Conservation (phyloP, 805 yeast genomes). For the Candida qinlingensis region DNA sequence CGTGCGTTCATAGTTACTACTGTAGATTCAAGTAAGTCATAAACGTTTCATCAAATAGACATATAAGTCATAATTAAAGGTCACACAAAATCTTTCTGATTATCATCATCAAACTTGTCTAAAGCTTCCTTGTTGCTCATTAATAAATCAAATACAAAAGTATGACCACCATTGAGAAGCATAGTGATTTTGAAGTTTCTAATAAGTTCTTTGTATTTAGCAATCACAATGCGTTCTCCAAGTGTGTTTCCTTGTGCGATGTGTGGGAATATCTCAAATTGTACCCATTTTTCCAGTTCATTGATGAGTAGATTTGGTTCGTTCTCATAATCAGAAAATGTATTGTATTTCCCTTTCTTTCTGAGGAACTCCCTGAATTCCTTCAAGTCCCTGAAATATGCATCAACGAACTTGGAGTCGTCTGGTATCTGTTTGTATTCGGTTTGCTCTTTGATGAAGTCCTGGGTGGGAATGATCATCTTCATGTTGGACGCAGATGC, state of each 20-base stretch:
- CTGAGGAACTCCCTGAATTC: slow-evolving; percentile 28
- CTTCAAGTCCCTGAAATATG: slow-evolving; percentile 39
- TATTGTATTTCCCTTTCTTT: slow-evolving; percentile 16
- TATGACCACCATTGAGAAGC: slow-evolving; percentile 51
- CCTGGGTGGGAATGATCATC: slow-evolving; percentile 15
- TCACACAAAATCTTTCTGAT: background rate
- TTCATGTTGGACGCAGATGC: slow-evolving; percentile 13
- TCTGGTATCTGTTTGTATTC: slow-evolving; percentile 47
- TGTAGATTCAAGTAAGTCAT: background rate
- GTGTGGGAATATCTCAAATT: slow-evolving; percentile 25
- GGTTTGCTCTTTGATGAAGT: slow-evolving; percentile 22
- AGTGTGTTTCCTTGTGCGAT: slow-evolving; percentile 10
- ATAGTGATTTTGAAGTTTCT: slow-evolving; percentile 39
- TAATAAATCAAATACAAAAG: slow-evolving; percentile 53
- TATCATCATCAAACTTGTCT: slow-evolving; percentile 10
- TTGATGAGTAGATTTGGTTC: slow-evolving; percentile 35
- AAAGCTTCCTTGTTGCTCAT: slow-evolving; percentile 12
- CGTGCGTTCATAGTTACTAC: background rate
- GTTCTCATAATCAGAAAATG: slow-evolving; percentile 34
- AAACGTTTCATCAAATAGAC: background rate
- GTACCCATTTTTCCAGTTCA: slow-evolving; percentile 34
- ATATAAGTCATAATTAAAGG: background rate
- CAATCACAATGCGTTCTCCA: slow-evolving; percentile 18
- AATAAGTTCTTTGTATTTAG: slow-evolving; percentile 32
- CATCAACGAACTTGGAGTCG: slow-evolving; percentile 46